Evolutionary conservation across 345 rosid genomes (phyloP).

Genomic region (Garcia nutans): DNA sequence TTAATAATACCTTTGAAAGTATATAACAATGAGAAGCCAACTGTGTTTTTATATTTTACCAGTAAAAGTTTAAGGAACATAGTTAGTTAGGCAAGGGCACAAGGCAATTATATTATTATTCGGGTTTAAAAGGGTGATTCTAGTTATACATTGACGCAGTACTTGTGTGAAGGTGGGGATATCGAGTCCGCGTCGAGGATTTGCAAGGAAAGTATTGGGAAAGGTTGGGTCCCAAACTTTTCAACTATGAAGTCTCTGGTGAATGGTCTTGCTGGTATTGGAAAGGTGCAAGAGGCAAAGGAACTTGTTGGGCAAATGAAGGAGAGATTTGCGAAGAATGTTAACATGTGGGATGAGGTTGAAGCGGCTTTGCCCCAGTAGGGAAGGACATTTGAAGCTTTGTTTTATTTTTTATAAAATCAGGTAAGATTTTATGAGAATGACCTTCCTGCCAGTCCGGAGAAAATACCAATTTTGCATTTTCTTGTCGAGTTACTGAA

Average conservation of each 20-base stretch:
- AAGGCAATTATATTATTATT: too few relatives aligned
- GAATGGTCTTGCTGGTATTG: conserved; percentile 50
- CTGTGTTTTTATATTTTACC: too few relatives aligned
- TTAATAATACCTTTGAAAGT: too few relatives aligned
- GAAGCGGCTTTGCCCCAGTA: conserved; percentile 66
- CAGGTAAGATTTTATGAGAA: neutral
- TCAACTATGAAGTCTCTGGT: conserved; percentile 63
- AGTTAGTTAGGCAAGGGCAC: too few relatives aligned
- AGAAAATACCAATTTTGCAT: conserved; percentile 3
- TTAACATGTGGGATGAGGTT: conserved; percentile 69
- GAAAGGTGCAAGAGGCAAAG: conserved; percentile 61
- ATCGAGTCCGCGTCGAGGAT: conserved; percentile 56
- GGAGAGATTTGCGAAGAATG: conserved; percentile 49
- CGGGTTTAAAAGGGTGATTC: too few relatives aligned
- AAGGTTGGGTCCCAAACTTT: conserved; percentile 68
- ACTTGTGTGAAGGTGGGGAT: conserved; percentile 58
- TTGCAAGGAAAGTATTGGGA: conserved; percentile 62
- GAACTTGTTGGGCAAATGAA: conserved; percentile 53
- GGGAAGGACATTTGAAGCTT: conserved; percentile 19
- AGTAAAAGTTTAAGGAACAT: too few relatives aligned
- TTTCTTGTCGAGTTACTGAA: neutral
- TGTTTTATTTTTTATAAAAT: neutral
- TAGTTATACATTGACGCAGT: conserved; percentile 41
- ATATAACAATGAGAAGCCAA: too few relatives aligned
- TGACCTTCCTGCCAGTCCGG: neutral